Evolutionary conservation across 108 stramenopile species (phyloP), one percentile per base, ranked within the genome.

Genomic region (Chaetoceros tenuissimus): DNA sequence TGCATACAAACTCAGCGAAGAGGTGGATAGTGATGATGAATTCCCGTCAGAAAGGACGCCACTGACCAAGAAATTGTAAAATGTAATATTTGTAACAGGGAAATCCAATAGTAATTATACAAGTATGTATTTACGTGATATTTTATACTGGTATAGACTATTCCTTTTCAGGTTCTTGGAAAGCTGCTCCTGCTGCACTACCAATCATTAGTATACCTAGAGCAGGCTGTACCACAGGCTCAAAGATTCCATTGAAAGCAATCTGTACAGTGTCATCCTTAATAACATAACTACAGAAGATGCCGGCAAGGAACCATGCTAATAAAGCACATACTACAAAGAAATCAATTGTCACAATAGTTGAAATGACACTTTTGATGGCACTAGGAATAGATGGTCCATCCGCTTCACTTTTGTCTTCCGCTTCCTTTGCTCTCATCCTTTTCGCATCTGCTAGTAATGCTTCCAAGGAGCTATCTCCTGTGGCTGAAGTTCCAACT

Each of bases 311-410:
- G 66, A 95, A 94, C 94, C 94, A 95, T 17, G 76, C 58, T 55
- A 95, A 68, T 13, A 95, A 79, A 25, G 51, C 87, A 55, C 81
- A 64, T 20, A 95, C 92, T 2, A 95, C 63, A 69, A 95, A 95
- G 71, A 95, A 95, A 74, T 95, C 94, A 27, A 81, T 72, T 13
- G 88, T 89, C n/a, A 95, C 84, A 34, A 95, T 72, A 10, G 85
- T 88, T 8, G 88, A 86, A 31, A 95, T 75, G 23, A 69, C 71
- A 55, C 74, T 75, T 44, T 78, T 72, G 31, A 81, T 46, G 2
- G 55, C 68, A 10, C 72, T 67, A 24, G 56, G 73, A n/a, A 64
- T 54, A 21, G 65, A 46, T 10, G 51, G 22, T 1, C 43, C 66
- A 28, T 46, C 55, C 28, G 30, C 49, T 47, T 64, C 58, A 23